Percentiles rank a stretch among this genome's conserved stretches.
Evolutionary conservation across 1,284 basidiomycete genomes (phyloP).

Genomic region (Anthracocystis panici-leucophaei): DNA sequence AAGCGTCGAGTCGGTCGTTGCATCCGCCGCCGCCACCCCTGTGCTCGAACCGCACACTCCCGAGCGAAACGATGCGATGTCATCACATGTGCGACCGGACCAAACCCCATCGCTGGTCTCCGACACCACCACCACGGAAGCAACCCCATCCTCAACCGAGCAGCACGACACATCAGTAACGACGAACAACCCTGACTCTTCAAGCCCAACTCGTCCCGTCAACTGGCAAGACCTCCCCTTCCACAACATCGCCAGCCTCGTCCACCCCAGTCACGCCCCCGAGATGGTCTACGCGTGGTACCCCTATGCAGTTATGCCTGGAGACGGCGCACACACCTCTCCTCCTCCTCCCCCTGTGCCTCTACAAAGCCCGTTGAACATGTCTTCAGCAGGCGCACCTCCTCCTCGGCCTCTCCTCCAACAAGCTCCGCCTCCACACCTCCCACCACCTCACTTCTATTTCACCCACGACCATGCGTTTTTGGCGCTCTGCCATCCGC

Average conservation of each 20-base stretch:
- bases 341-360: too few species aligned
- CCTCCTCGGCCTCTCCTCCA: background rate
- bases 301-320: background rate
- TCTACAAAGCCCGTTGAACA: background rate
- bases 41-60: background rate
- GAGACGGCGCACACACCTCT: background rate
- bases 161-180: background rate
- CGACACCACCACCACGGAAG: background rate
- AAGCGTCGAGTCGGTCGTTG: background rate
- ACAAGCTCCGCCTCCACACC: background rate
- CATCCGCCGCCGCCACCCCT: background rate
- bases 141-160: background rate
- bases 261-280: slow-evolving; percentile 3
- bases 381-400: background rate
- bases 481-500: background rate
- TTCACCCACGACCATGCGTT: slow-evolving; percentile 13
- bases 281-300: slow-evolving; percentile 10
- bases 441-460: slow-evolving; percentile 1
- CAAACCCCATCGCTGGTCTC: background rate
- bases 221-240: slow-evolving; percentile 3
- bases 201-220: background rate
- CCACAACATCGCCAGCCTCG: background rate
- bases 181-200: background rate
- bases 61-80: background rate
- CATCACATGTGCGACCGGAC: background rate